Base-by-base conservation (phyloP, 73 alveolate species). In the Symbiodinium pilosum region DNA sequence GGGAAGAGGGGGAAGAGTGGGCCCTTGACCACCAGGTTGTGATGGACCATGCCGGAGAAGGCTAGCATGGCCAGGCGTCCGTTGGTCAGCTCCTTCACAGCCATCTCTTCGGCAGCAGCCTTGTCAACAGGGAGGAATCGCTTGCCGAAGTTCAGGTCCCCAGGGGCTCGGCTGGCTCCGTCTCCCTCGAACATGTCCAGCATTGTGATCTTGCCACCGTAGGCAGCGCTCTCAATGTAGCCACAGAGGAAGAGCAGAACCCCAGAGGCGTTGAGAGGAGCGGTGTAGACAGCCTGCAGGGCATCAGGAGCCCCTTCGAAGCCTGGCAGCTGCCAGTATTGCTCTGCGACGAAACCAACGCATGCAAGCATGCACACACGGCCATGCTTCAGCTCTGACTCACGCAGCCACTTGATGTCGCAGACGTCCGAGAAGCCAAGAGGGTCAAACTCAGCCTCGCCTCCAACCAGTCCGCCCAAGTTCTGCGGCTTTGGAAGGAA, bases 171-270 rank as follows among this genome's bases (percentile, higher is more conserved):
- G 38, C 41, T 93, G 83, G 98, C 91, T 5, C 92, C 98, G 43
- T 93, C 98, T 16, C 92, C 98, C 93, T 93, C 98, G 68, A 93
- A 93, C 98, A 93, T 93, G 86, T 93, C 92, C 92, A 93, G 98
- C 98, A 77, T 73, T 42, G 98, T 93, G 71, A 93, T 64, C 93
- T 93, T 93, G 68, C 98, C 98, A 3, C 64, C 39, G 68, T 93
- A 93, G 39, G 85, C 21, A 0, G 93, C 28, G 98, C 98, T 93
- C 93, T 93, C 98, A 38, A 93, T 93, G 93, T 93, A 93, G 12
- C 98, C 98, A 14, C 68, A 42, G 24, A 68, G 84, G 47, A 73
- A 32, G 40, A 93, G 54, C 71, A 93, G 92, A 24, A 81, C 43
- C 43, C 36, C 91, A 2, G 93, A 30, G 56, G 83, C 54, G 47